These are phyloP conservation scores for Artemisia tridentata DNA, from an alignment of 129 eudicot species.

Conservation along the genomic window DNA sequence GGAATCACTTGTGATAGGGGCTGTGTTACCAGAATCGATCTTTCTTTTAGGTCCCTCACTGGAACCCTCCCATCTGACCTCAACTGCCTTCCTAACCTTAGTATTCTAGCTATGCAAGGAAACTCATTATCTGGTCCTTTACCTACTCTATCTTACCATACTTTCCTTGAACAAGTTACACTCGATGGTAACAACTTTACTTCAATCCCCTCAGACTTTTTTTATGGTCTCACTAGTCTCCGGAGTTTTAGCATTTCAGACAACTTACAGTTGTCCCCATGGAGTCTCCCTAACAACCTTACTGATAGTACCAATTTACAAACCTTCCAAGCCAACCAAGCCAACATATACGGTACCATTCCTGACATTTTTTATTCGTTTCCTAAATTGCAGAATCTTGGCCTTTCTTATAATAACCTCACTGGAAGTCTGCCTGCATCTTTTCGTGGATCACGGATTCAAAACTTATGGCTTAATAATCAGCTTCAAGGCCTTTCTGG, in stretches of 20 bases:
- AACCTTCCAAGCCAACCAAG: conserved; percentile 27
- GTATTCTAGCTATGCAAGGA: conserved; percentile 20
- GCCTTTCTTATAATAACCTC: conserved; percentile 40
- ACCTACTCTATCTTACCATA: conserved; percentile 40
- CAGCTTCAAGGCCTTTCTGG: conserved; percentile 38
- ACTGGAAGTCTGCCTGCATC: conserved; percentile 35
- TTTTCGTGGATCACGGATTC: conserved; percentile 27
- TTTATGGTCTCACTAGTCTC: conserved; percentile 31
- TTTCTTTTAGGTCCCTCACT: no score
- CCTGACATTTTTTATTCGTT: conserved; percentile 39
- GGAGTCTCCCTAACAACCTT: not conserved
- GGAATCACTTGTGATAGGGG: conserved; percentile 38
- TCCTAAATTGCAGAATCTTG: conserved; percentile 23
- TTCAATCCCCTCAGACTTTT: conserved; percentile 30
- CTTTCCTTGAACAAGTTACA: conserved; percentile 20
- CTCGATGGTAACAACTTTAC: conserved; percentile 34
- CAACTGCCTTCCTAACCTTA: conserved; percentile 31
- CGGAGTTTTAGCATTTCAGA: not conserved
- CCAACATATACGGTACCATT: conserved; percentile 30
- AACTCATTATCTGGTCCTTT: no score
- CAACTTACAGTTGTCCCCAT: not conserved
- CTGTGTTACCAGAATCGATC: no score
- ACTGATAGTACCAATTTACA: conserved; percentile 24
- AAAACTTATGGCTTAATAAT: conserved; percentile 43
- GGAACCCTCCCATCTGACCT: conserved; percentile 45